phyloP scores from a whole-genome alignment of 305 asterid genomes.

The Plantago rigida region DNA sequence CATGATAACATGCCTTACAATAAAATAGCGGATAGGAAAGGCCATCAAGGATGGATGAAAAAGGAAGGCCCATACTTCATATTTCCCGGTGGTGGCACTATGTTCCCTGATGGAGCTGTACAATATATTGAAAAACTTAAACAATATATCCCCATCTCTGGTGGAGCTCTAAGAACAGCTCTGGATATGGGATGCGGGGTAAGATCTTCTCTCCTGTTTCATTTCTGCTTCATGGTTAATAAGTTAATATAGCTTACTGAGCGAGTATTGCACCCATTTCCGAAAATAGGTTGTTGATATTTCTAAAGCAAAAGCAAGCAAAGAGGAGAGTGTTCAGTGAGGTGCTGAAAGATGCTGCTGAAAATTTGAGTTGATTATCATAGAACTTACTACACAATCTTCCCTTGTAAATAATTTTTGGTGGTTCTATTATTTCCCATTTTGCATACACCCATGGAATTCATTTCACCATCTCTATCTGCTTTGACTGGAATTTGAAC shows the following conservation, averaged over 20 bases:
- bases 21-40: slow-evolving; percentile 91
- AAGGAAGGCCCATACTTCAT: slow-evolving; percentile 74
- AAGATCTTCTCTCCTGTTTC: slow-evolving; percentile 24
- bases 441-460: background rate
- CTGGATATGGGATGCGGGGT: slow-evolving; percentile 99
- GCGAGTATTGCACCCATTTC: too few species aligned
- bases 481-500: background rate
- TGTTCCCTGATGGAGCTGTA: slow-evolving; percentile 93
- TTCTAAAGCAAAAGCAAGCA: background rate
- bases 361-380: too few species aligned
- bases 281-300: background rate
- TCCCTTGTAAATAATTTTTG: background rate
- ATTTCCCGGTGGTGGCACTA: slow-evolving; percentile 96
- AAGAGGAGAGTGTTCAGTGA: background rate
- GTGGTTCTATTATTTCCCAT: background rate
- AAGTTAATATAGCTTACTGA: background rate
- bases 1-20: slow-evolving; percentile 88
- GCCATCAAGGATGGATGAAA: slow-evolving; percentile 98
- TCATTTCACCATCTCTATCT: background rate
- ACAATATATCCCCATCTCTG: slow-evolving; percentile 80
- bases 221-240: background rate
- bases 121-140: slow-evolving; percentile 89
- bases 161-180: slow-evolving; percentile 84
- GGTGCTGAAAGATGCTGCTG: too few species aligned
- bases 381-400: background rate